Evolutionary conservation across 768 basidiomycete genomes (phyloP), one percentile per base, ranked within the genome.

Genomic region (Xanthoconium stramineum): DNA sequence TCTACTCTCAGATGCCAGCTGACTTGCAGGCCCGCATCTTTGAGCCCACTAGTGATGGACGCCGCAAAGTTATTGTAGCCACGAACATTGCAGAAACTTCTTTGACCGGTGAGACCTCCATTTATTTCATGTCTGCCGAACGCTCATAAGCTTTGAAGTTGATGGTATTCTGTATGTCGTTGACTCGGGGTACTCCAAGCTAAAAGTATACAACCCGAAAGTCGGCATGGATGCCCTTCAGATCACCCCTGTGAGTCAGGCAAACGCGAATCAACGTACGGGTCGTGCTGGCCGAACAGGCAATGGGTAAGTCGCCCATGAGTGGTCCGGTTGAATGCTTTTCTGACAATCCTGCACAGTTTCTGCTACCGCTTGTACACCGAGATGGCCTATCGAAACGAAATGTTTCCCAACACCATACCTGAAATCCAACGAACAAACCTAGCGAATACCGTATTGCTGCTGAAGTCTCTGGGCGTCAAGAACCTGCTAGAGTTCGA

Each of bases 71-170:
- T 53, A 94, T 99, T 59, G 95, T 98, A 1, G 97, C 97, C 1
- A 99, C 96, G 5, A 99, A 99, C 72, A 99, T 98, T 55, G 96
- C 97, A 2, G 97, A 99, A 74, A 99, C 97, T 0, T 98, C 97
- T 0, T 74, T 98, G 62, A 99, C 96, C 7, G 89, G 91, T 89
- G 46, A 60, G 70, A 59, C 3, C 43, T 12, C 33, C n/a, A 17
- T 46, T 59, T 36, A 35, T 48, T 24, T 13, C 47, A 9, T 40
- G 32, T 42, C 17, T 48, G 37, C 19, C n/a, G 11, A 32, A 42
- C 6, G 17, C 49, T 61, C 37, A 69, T 40, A 36, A 30, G 3
- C 45, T 42, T 53, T 47, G 6, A 66, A 91, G 97, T 98, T 59
- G 97, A 99, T 63, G 97, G 97, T 64, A 99, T 99, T 68, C 78